Base-by-base conservation (phyloP, 306 rosid species). In the Carpinus viminea region DNA sequence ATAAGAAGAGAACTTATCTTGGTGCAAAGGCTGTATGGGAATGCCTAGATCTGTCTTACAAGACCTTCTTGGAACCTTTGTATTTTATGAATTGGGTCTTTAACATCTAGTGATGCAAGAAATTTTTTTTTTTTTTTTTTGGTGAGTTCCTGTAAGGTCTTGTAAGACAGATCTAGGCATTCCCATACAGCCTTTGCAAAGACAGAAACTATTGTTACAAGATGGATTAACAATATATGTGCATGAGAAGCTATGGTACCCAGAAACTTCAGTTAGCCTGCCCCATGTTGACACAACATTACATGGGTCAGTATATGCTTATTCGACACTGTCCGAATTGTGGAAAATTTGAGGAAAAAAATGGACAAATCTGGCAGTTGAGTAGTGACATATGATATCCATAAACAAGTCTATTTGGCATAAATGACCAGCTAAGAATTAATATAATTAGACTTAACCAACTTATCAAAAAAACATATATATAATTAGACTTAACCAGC, bases 1-100 rank as follows among this genome's bases (percentile, higher is more conserved):
- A 21, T 36, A 66, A 26, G 68, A 61, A 28, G 20, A 28, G 45
- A 62, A 66, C 7, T 41, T 66, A 17, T 9, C 16, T 38, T 9
- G 12, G 41, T 66, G 50, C 28, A 38, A 41, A 41, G 15, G 26
- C 50, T 66, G 18, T 66, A 41, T 41, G 15, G 72, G 18, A 26
- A 24, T 66, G 31, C 72, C 51, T 66, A 8, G 72, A 66, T 41
- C 72, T 66, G 72, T 66, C 48, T 41, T 66, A 41, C 41, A 36
- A 8, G 71, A 65, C 12, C 26, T 31, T 21, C 17, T 66, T 66
- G 50, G 0, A 66, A 20, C 13, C 50, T 18, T 66, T 66, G 46
- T 38, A 26, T 8, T 66, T 48, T 41, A 21, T 66, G 24, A 8
- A 66, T 66, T n/a, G n/a, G n/a, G n/a, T n/a, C n/a, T n/a, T n/a